These are phyloP conservation scores for Austroboletus festivus DNA, from an alignment of 768 basidiomycete species.

Conservation along the genomic window DNA sequence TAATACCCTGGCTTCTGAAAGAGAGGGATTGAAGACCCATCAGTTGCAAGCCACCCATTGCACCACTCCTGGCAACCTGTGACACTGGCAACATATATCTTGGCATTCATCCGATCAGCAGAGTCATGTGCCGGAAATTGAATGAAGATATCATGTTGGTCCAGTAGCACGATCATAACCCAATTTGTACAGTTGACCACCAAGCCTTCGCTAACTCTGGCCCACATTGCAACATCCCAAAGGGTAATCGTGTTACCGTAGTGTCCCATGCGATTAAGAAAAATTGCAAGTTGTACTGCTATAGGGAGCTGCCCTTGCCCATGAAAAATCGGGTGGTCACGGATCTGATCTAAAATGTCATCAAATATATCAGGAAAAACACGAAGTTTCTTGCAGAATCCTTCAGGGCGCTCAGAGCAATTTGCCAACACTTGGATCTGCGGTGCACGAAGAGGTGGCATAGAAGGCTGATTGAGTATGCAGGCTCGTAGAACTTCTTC, in stretches of 20 bases:
- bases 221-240: conserved; percentile 20
- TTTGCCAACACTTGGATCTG: too few species aligned
- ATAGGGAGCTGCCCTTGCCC: conserved; percentile 24
- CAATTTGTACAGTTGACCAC: conserved; percentile 16
- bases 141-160: conserved; percentile 9
- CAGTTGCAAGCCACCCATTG: background rate
- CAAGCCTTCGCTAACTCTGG: conserved; percentile 18
- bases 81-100: background rate
- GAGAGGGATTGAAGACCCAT: too few species aligned
- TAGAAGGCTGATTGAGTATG: too few species aligned
- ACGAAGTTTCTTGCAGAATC: too few species aligned
- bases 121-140: conserved; percentile 1
- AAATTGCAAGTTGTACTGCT: conserved; percentile 30
- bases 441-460: too few species aligned
- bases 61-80: background rate
- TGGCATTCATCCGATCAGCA: background rate
- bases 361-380: too few species aligned
- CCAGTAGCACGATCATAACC: conserved; percentile 13
- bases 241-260: conserved; percentile 8
- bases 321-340: background rate
- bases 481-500: too few species aligned
- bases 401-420: too few species aligned
- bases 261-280: conserved; percentile 22
- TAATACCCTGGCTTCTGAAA: too few species aligned
- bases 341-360: background rate